These are phyloP conservation scores for Solanum peruvianum DNA, from an alignment of 257 asterid genomes.

Conservation along the genomic window DNA sequence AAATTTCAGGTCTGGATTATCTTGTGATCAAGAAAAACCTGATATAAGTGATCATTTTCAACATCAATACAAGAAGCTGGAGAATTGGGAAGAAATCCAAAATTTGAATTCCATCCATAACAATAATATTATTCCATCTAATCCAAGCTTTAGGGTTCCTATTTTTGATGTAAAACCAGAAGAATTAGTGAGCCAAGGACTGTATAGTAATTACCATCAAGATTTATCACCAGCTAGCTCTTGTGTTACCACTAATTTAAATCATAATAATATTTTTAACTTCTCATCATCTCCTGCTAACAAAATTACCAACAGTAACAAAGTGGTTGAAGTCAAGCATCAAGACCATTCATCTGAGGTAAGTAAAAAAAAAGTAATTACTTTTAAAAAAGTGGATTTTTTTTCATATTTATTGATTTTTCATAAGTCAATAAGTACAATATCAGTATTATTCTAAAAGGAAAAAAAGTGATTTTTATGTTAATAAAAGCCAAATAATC, in stretches of 20 bases:
- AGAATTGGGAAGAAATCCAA: slow-evolving; percentile 60
- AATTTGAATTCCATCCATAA: slow-evolving; percentile 14
- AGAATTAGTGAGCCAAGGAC: slow-evolving; percentile 9
- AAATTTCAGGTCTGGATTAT: slow-evolving; percentile 41
- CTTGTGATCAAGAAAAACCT: slow-evolving; percentile 35
- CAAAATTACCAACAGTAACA: background rate
- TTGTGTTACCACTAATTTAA: slow-evolving; percentile 36
- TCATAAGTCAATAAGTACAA: background rate
- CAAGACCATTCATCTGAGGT: slow-evolving; percentile 66
- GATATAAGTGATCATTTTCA: slow-evolving; percentile 37
- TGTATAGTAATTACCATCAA: background rate
- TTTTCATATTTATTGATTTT: background rate
- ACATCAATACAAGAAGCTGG: slow-evolving; percentile 40
- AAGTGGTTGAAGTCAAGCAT: slow-evolving; percentile 12
- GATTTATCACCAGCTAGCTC: slow-evolving; percentile 48
- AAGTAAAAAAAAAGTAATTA: background rate
- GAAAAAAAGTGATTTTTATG: background rate
- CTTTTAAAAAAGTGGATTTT: background rate
- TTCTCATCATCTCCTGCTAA: slow-evolving; percentile 24
- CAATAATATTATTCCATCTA: background rate
- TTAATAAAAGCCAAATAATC: background rate
- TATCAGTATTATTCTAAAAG: background rate
- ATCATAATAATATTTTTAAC: slow-evolving; percentile 30
- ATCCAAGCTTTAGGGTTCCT: slow-evolving; percentile 23
- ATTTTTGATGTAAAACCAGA: slow-evolving; percentile 52